Evolutionary conservation across 352 stramenopile genomes (phyloP), one percentile per base, ranked within the genome.

Genomic region (Blastocystis hominis): DNA sequence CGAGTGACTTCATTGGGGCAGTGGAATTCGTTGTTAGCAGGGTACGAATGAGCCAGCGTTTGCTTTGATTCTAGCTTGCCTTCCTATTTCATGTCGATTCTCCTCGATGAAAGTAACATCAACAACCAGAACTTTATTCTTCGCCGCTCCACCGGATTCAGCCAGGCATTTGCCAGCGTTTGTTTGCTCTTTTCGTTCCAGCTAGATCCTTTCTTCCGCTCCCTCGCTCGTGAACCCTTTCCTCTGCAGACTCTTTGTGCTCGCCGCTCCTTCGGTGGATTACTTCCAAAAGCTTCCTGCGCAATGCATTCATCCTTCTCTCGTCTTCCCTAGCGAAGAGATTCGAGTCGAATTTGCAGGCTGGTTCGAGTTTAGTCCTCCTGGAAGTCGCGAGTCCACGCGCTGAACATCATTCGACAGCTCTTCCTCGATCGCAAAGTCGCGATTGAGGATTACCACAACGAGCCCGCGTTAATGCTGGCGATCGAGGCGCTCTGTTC

Each of bases 51-150:
- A 20, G 24, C 24, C 24, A 30, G 5, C 10, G 5, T 34, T 34
- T 34, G 5, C 3, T 72, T 1, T 46, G 20, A 72, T 44, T 59
- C 3, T 72, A 66, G 44, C 3, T 53, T 84, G 34, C 72, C 72
- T 17, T 30, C 46, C 4, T 69, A 30, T 46, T 64, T 84, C 36
- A 50, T 68, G 6, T 24, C 59, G 36, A 20, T 63, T 47, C 55
- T 84, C 3, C 56, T 84, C 13, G 72, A 84, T 46, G 53, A 63
- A 36, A 30, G 15, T 5, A 84, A 84, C 40, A 63, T 84, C 15
- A 64, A 84, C 44, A 84, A 84, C 56, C 72, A 53, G 2, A 84
- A 84, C 50, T 84, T 84, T 34, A 84, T 84, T 44, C 55, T 84
- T 2, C 72, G 72, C 46, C 72, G 72, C 44, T 84, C 72, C n/a